Evolutionary conservation across 306 rosid species (phyloP).

Genomic region (Vachellia collinsii): DNA sequence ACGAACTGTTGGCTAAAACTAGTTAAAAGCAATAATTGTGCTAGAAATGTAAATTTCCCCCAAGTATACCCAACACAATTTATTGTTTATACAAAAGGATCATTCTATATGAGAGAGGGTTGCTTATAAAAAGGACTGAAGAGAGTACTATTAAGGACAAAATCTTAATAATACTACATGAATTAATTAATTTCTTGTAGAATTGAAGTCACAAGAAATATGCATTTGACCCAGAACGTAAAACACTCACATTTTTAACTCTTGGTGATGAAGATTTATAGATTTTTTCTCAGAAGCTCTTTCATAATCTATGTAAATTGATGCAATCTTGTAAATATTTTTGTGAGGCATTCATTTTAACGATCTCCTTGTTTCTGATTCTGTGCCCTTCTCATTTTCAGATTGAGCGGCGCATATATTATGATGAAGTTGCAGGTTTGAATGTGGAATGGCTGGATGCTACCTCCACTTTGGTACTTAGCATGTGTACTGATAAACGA

Average conservation of each 20-base stretch:
- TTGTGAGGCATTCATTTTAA: neutral
- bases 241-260: neutral
- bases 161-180: neutral
- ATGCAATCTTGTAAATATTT: neutral
- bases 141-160: neutral
- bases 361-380: neutral
- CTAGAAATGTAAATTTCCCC: no score
- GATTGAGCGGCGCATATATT: slow-evolving; percentile 87
- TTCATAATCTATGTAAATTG: neutral
- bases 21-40: no score
- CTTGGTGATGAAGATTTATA: neutral
- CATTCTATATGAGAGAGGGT: no score
- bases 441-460: slow-evolving; percentile 80
- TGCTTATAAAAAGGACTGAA: no score
- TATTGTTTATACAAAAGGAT: no score
- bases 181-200: neutral
- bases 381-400: slow-evolving; percentile 35
- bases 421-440: slow-evolving; percentile 79
- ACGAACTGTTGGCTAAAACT: no score
- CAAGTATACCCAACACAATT: no score
- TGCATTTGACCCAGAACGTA: neutral
- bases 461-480: slow-evolving; percentile 84
- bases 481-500: slow-evolving; percentile 52
- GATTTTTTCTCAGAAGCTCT: neutral
- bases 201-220: neutral